These are phyloP conservation scores for Blastobotrys parvus DNA, from an alignment of 805 yeast genomes.

Conservation along the genomic window DNA sequence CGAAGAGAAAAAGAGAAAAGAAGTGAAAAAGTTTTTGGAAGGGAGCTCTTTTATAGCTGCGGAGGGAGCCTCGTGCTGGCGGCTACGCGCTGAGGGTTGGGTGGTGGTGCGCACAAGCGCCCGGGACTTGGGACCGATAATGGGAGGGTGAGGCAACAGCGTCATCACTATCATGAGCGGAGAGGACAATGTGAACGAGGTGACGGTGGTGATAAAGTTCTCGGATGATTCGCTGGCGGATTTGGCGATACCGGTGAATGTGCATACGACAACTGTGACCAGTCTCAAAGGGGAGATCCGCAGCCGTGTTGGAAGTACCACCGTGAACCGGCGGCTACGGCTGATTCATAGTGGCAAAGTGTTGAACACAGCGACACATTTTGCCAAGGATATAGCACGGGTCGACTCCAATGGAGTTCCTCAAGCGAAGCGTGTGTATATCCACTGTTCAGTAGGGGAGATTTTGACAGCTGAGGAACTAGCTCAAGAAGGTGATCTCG, in stretches of 20 bases:
- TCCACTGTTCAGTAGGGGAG: conserved; percentile 77
- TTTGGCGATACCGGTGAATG: conserved; percentile 30
- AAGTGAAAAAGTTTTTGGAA: too few species aligned
- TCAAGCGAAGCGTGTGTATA: conserved; percentile 37
- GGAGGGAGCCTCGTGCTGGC: too few species aligned
- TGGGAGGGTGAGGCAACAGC: too few species aligned
- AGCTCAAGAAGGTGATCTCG: conserved; percentile 50
- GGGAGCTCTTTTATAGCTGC: too few species aligned
- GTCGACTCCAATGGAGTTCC: conserved; percentile 12
- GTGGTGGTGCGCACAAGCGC: too few species aligned
- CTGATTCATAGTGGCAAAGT: conserved; percentile 65
- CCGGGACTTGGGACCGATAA: too few species aligned
- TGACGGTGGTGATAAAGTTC: conserved; percentile 34
- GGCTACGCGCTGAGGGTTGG: too few species aligned
- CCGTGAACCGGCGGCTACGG: conserved; percentile 44
- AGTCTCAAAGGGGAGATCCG: conserved; percentile 40
- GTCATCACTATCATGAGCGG: too few species aligned
- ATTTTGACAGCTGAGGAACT: conserved; percentile 47
- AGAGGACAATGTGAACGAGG: conserved; percentile 2
- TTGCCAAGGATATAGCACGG: conserved; percentile 41
- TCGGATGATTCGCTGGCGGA: conserved; percentile 38
- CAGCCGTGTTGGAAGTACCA: conserved; percentile 24
- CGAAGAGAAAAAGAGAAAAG: conserved; percentile 22
- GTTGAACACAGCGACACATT: conserved; percentile 46
- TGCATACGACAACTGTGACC: conserved; percentile 31